phyloP scores from a whole-genome alignment of 257 asterid genomes.

The Solanum chiquidenum region DNA sequence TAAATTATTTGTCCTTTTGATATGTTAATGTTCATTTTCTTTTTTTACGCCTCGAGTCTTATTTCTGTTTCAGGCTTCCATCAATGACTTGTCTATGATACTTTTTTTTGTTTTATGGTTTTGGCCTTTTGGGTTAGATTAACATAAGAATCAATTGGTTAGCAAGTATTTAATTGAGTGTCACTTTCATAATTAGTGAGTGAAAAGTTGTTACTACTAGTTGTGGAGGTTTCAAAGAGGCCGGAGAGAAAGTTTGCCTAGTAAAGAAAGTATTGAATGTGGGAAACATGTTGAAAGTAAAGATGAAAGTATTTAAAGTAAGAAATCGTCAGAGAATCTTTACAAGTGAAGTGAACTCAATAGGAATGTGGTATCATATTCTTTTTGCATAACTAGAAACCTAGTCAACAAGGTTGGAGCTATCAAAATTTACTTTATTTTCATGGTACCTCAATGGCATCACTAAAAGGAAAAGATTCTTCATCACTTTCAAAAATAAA shows the following conservation, averaged over 20 bases:
- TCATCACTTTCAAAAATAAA: neutral
- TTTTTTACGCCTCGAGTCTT: neutral
- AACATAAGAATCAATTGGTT: neutral
- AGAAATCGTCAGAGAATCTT: slow-evolving; percentile 6
- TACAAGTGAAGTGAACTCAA: neutral
- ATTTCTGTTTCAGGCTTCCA: neutral
- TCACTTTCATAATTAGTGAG: neutral
- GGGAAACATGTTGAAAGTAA: neutral
- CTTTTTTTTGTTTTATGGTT: neutral
- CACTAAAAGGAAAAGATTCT: neutral
- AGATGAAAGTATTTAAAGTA: neutral
- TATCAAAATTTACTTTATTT: neutral
- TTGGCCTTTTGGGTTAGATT: neutral
- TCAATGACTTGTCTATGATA: neutral
- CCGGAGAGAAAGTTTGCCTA: neutral
- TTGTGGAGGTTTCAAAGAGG: neutral
- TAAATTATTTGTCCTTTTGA: neutral
- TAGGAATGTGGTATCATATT: slow-evolving; percentile 7
- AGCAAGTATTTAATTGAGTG: neutral
- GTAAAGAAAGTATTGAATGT: slow-evolving; percentile 1
- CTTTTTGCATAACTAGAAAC: neutral
- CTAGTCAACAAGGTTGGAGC: neutral
- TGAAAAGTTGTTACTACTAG: neutral
- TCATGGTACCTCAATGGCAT: neutral
- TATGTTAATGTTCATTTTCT: neutral